Evolutionary conservation across 2,329 filamentous ascomycete genomes (phyloP).

Genomic region (Coniochaeta hoffmannii): DNA sequence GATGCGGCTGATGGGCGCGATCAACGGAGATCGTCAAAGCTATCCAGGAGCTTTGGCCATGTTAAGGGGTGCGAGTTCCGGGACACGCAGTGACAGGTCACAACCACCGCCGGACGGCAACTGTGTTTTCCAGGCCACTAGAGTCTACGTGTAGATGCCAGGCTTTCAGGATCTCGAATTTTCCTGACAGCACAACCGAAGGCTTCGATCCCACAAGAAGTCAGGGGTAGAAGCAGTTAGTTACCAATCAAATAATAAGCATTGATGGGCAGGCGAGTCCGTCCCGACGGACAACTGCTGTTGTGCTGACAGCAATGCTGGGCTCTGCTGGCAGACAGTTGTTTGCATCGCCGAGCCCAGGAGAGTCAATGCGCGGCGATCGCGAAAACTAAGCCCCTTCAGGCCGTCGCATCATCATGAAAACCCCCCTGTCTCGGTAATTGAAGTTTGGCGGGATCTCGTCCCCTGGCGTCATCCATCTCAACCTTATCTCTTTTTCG

Average conservation of each 20-base stretch:
- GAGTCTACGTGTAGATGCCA: neutral
- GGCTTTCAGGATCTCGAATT: neutral
- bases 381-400: neutral
- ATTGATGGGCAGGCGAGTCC: too few species aligned
- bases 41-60: neutral
- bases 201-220: too few species aligned
- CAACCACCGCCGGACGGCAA: neutral
- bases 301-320: too few species aligned
- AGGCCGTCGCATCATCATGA: neutral
- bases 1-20: neutral
- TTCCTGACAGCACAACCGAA: neutral
- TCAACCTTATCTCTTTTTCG: conserved; percentile 2
- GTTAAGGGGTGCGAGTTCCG: neutral
- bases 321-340: too few species aligned
- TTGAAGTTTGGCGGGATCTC: neutral
- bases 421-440: conserved; percentile 1
- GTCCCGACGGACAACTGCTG: too few species aligned
- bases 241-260: too few species aligned
- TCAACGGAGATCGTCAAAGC: neutral
- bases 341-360: neutral
- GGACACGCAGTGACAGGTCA: neutral
- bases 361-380: neutral
- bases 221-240: too few species aligned
- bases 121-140: neutral
- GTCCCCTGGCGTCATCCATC: neutral